Base-by-base conservation (phyloP, 2,329 filamentous ascomycete species). In the Penicillium crustosum region DNA sequence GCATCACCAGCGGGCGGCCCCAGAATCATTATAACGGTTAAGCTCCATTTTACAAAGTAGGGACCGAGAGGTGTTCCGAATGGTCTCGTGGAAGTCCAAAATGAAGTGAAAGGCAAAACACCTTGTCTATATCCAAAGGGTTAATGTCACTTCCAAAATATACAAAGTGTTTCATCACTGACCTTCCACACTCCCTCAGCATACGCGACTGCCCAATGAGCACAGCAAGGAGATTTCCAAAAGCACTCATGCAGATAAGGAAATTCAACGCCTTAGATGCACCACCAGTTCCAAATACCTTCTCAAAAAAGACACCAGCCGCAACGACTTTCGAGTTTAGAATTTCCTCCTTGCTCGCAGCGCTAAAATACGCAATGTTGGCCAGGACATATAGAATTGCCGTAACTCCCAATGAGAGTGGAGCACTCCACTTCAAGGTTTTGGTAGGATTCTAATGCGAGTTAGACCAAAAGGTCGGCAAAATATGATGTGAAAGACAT, bases 1-100 rank as follows among this genome's bases (percentile, higher is more conserved):
- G 86, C 86, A 66, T 88, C 85, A 1, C 86, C 85, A 0, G 84
- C 83, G 0, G 86, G 84, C 0, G 84, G 81, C 0, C 81, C 83
- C 0, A 84, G 66, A 36, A 87, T 86, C 81, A 87, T 85, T 44
- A 87, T 63, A 2, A 84, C 67, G 0, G 85, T 87, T 57, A 86
- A 68, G 0, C 64, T 64, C 82, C 83, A 88, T 66, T 85, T 84
- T 4, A 87, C 61, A 2, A 80, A 52, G 59, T 86, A 86, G 0
- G 85, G 84, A 0, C 83, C 85, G 0, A 86, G 65, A 0, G 86
- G 85, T 0, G 86, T 89, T 2, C 85, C 85, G 56, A 88, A 87
- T 0, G 86, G 86, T 55, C 78, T 79, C 0, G 85, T 88, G 0
- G 82, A 85, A 0, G 83, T 84, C 85, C 86, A 89, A 59, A 88